A percentile compares a stretch with the other conserved stretches of the same genome.
phyloP scores from a whole-genome alignment of 1,284 basidiomycete species.

The Cystodermella granulosa region DNA sequence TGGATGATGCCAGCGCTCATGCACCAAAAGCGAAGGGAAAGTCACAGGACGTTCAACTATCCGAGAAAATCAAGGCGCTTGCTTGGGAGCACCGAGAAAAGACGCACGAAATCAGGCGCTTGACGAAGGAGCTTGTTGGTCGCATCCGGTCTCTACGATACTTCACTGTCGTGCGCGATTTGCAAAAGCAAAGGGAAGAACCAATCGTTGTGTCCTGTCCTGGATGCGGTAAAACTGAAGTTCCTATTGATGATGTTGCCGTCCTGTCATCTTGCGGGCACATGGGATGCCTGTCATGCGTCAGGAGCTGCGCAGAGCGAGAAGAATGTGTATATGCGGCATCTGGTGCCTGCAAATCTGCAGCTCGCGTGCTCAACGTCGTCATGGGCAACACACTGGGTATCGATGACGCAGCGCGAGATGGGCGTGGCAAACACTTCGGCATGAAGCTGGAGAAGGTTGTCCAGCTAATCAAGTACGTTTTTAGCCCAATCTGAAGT shows the following conservation, averaged over 20 bases:
- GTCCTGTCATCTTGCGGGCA: constrained; percentile 89
- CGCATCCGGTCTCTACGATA: constrained; percentile 85
- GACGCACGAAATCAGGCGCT: constrained; percentile 75
- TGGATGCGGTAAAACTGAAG: constrained; percentile 50
- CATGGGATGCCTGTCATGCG: constrained; percentile 73
- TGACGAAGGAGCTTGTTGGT: constrained; percentile 83
- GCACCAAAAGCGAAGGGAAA: constrained; percentile 49
- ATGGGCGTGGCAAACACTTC: constrained; percentile 74
- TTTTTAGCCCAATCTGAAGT: constrained; percentile 13
- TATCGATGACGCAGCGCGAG: constrained; percentile 69
- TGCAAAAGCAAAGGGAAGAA: constrained; percentile 67
- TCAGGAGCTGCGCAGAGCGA: constrained; percentile 63
- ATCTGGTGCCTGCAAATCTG: constrained; percentile 65
- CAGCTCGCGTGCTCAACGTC: constrained; percentile 71
- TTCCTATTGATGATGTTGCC: constrained; percentile 68
- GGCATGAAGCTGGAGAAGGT: constrained; percentile 86
- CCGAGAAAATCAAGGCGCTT: constrained; percentile 54
- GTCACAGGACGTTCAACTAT: constrained; percentile 52
- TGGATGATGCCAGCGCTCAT: constrained; percentile 60
- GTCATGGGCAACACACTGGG: constrained; percentile 80
- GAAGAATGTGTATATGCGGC: constrained; percentile 78
- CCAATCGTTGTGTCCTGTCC: constrained; percentile 61
- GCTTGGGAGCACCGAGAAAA: constrained; percentile 83
- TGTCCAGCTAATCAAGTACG: constrained; percentile 75
- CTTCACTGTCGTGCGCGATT: constrained; percentile 83